Evolutionary conservation across 805 yeast genomes (phyloP).

Genomic region (Candida insectalens): DNA sequence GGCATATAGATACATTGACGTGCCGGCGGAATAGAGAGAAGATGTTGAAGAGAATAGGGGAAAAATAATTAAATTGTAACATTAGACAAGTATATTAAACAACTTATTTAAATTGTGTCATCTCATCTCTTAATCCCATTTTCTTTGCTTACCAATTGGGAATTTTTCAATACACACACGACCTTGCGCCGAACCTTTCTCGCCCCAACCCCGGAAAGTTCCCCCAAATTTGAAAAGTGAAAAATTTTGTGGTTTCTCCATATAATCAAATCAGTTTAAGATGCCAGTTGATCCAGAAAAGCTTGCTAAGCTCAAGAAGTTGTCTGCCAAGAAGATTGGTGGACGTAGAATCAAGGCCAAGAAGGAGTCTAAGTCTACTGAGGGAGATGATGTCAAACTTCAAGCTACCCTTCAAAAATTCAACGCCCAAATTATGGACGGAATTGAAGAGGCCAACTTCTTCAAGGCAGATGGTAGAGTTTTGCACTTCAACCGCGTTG

Average conservation of each 20-base stretch:
- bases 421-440: constrained; percentile 80
- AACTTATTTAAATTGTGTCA: not conserved
- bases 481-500: constrained; percentile 91
- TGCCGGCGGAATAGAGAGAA: constrained; percentile 65
- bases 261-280: too few relatives aligned
- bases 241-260: too few relatives aligned
- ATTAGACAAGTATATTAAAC: not conserved
- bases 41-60: constrained; percentile 14
- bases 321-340: constrained; percentile 76
- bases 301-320: constrained; percentile 84
- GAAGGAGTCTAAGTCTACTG: constrained; percentile 55
- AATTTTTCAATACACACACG: too few relatives aligned
- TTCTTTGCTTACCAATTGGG: not conserved
- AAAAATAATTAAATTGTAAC: constrained; percentile 6
- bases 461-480: constrained; percentile 96
- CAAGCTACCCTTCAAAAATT: constrained; percentile 83
- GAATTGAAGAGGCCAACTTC: constrained; percentile 95
- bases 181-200: too few relatives aligned
- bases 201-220: too few relatives aligned
- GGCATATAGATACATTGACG: constrained; percentile 67
- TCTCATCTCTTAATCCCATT: not conserved
- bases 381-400: constrained; percentile 86
- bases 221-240: too few relatives aligned
- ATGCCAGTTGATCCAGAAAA: constrained; percentile 94
- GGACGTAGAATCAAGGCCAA: constrained; percentile 86